These are phyloP conservation scores for Fusarium transvaalense DNA, from an alignment of 2,329 filamentous ascomycete species.

Conservation along the genomic window DNA sequence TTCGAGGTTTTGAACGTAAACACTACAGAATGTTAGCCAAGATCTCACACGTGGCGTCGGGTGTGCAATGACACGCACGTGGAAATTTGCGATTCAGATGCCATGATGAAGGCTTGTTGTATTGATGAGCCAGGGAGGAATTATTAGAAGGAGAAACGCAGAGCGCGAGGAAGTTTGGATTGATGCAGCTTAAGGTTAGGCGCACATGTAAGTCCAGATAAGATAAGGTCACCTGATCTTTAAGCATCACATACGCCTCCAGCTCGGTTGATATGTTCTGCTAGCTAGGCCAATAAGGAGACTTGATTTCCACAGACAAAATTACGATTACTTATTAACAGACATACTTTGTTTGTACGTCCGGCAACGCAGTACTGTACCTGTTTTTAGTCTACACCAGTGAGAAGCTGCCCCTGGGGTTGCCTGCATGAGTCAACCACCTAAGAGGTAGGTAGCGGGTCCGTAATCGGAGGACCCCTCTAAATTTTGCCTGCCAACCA, in stretches of 20 bases:
- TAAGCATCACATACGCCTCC: background rate
- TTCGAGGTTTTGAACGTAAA: constrained; percentile 86
- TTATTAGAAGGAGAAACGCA: background rate
- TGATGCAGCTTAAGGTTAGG: background rate
- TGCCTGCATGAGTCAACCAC: constrained; percentile 3
- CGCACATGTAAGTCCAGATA: background rate
- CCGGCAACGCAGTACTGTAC: background rate
- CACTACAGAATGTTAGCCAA: constrained; percentile 61
- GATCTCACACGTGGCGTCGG: constrained; percentile 61
- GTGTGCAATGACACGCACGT: constrained; percentile 82
- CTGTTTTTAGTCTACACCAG: background rate
- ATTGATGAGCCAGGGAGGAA: background rate
- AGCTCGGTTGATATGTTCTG: background rate
- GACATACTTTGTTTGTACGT: background rate
- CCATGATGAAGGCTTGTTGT: constrained; percentile 46
- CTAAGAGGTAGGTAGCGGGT: background rate
- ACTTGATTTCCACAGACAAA: background rate
- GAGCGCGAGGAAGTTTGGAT: background rate
- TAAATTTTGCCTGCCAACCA: constrained; percentile 31
- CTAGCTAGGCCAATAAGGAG: background rate
- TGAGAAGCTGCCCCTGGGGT: background rate
- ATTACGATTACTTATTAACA: background rate
- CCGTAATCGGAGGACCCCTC: constrained; percentile 38
- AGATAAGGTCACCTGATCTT: constrained; percentile 2
- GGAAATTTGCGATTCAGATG: constrained; percentile 64